These are phyloP conservation scores for Funneliformis mosseae DNA, from an alignment of 192 early-diverging fungal genomes.

Conservation along the genomic window DNA sequence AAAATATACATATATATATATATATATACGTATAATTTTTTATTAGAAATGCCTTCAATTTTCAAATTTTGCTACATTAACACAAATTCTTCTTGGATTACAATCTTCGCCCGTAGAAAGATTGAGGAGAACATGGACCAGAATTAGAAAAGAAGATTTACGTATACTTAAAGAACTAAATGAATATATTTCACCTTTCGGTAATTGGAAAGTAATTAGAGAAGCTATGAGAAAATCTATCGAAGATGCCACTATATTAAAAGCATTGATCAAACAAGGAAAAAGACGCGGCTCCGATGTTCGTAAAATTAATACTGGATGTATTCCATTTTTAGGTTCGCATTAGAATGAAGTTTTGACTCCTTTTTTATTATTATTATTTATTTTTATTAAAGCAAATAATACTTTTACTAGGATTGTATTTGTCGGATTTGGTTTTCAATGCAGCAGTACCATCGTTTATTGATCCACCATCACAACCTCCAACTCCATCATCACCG, in stretches of 20 bases:
- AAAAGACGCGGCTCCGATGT: slow-evolving; percentile 20
- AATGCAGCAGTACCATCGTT: slow-evolving; percentile 59
- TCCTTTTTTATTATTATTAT: background rate
- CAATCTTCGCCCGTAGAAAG: slow-evolving; percentile 58
- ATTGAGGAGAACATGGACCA: slow-evolving; percentile 57
- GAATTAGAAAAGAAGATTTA: slow-evolving; percentile 46
- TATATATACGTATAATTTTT: too few species aligned
- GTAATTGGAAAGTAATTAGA: slow-evolving; percentile 61
- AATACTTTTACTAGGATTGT: slow-evolving; percentile 43
- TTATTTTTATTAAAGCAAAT: background rate
- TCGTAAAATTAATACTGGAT: slow-evolving; percentile 50
- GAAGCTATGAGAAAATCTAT: slow-evolving; percentile 57
- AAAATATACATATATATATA: background rate
- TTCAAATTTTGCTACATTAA: slow-evolving; percentile 62
- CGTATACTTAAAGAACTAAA: slow-evolving; percentile 51
- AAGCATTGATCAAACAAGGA: slow-evolving; percentile 26
- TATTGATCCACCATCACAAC: slow-evolving; percentile 36
- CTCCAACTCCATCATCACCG: background rate
- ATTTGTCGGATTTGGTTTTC: slow-evolving; percentile 59
- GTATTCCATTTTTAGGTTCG: slow-evolving; percentile 63
- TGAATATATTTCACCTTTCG: slow-evolving; percentile 54
- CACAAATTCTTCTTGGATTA: slow-evolving; percentile 61
- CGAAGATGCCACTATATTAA: slow-evolving; percentile 44
- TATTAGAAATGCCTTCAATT: slow-evolving; percentile 58
- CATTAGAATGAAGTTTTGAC: background rate